Base-by-base conservation (phyloP, 768 basidiomycete genomes). In the Calocybe indica region DNA sequence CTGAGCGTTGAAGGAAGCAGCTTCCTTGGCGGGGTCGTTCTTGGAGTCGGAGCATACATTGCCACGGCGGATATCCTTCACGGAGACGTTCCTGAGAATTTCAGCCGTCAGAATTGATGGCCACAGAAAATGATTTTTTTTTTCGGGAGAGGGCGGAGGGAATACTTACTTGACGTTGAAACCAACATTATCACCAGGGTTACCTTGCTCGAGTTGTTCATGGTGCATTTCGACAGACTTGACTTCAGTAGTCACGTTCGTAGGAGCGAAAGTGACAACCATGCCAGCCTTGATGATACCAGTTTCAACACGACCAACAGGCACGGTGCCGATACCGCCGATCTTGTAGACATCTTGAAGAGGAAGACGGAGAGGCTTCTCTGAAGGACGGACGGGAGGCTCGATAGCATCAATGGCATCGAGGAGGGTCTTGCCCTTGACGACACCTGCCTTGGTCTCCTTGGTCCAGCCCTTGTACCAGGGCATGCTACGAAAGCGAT, bases 261-360 rank as follows among this genome's bases (percentile, higher is more conserved):
- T 70, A 52, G 95, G 95, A 57, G 95, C 95, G 68, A 98, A 99
- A 67, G 75, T 83, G 70, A 96, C 96, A 61, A 99, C 78, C 95
- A 98, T 99, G 71, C 95, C 95, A 62, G 94, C 91, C 81, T 96
- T 96, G 83, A 99, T 97, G 72, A 92, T 66, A 86, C 96, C 96
- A 65, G 96, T 99, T 81, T 99, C 96, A 61, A 99, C 96, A 90
- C 96, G 96, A 70, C 96, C 96, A 75, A 99, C 96, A 69, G 96
- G 96, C 64, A 99, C 96, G 62, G 96, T 99, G 59, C 96, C 96
- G 59, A 99, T 99, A 92, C 96, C 96, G 76, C 96, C 96, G 63
- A 99, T 99, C 83, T 99, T 99, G 92, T 99, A 98, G 66, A 99
- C 96, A 83, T 99, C 96, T 84, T 99, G 95, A 70, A 96, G 92